Percentiles rank a stretch among this genome's conserved stretches.
Conservation (phyloP, 176 grass and related monocot species). For the Guadua angustifolia region DNA sequence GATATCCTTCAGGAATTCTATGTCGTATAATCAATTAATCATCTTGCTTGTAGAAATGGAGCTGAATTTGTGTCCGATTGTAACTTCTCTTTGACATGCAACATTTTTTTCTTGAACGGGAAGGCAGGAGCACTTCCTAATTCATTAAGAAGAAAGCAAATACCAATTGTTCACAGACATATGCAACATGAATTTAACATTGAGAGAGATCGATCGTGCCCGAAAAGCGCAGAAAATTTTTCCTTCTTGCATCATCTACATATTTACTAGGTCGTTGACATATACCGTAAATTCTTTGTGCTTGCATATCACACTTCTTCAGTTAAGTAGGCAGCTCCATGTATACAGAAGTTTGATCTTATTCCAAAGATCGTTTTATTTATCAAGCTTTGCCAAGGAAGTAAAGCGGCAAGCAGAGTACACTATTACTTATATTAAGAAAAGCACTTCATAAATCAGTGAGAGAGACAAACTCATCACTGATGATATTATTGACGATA, state of each 20-base stretch:
- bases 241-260: background rate
- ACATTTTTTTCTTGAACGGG: background rate
- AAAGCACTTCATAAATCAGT: background rate
- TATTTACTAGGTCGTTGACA: background rate
- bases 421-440: background rate
- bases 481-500: background rate
- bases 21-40: background rate
- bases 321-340: background rate
- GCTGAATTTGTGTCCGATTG: background rate
- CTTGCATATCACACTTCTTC: background rate
- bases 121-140: no score
- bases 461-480: background rate
- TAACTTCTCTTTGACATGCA: background rate
- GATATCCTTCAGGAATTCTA: background rate
- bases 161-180: background rate
- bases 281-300: background rate
- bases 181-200: background rate
- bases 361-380: conserved; percentile 43
- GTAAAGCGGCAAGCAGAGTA: conserved; percentile 14
- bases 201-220: background rate
- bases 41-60: background rate
- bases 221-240: background rate
- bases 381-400: conserved; percentile 28
- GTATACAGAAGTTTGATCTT: background rate
- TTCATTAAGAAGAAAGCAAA: no score